Conservation (phyloP, 768 basidiomycete genomes). For the Roridomyces roridus region DNA sequence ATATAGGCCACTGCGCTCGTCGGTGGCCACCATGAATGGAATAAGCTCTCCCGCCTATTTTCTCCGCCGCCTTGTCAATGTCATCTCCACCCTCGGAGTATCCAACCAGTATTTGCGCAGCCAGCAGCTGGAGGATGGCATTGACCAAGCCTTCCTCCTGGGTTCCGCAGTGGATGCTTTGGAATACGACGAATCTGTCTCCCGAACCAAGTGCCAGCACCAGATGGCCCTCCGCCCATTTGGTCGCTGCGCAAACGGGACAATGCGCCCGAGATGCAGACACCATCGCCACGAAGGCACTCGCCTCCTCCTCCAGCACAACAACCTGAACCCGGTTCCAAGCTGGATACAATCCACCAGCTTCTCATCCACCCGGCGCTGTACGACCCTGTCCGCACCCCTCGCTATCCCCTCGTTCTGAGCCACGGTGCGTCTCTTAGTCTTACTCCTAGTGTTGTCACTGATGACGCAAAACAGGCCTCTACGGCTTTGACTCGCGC, state of each 20-base stretch:
- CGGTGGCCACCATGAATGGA: conserved; percentile 9
- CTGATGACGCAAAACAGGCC: conserved; percentile 51
- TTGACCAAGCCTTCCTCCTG: neutral
- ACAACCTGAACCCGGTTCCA: conserved; percentile 15
- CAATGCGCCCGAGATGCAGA: neutral
- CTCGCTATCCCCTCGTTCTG: conserved; percentile 91
- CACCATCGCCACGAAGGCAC: neutral
- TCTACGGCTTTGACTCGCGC: conserved; percentile 94
- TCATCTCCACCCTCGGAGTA: conserved; percentile 72
- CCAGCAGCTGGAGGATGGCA: conserved; percentile 15
- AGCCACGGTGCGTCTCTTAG: conserved; percentile 76
- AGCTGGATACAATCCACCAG: conserved; percentile 63
- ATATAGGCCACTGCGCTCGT: neutral
- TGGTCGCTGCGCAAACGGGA: conserved; percentile 2
- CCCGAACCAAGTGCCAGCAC: neutral
- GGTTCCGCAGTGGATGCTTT: conserved; percentile 8
- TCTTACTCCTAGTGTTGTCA: conserved; percentile 2
- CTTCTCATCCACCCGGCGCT: conserved; percentile 80
- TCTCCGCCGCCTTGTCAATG: conserved; percentile 70
- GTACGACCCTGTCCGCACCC: conserved; percentile 76
- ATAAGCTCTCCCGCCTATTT: conserved; percentile 50
- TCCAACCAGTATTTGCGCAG: conserved; percentile 63
- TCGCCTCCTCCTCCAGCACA: conserved; percentile 16
- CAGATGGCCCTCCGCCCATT: neutral
- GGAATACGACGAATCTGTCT: neutral